Percentiles rank a stretch among this genome's conserved stretches.
Conservation (phyloP, 257 asterid genomes). For the Petunia axillaris region DNA sequence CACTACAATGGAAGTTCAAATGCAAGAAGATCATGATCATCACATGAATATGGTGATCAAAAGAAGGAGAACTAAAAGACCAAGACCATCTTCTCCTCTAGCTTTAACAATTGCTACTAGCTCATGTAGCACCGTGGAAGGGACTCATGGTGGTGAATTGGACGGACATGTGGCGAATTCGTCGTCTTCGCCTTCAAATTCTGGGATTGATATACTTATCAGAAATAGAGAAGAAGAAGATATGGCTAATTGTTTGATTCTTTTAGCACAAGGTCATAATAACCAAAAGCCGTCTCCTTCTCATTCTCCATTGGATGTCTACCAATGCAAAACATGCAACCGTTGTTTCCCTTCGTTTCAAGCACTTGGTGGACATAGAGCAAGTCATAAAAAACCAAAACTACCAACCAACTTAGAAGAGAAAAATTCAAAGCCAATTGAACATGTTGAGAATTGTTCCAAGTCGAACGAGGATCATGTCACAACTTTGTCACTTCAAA, state of each 20-base stretch:
- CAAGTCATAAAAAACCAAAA: conserved; percentile 70
- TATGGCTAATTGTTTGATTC: conserved; percentile 54
- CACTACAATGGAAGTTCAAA: conserved; percentile 40
- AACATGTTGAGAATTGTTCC: conserved; percentile 18
- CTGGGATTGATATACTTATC: conserved; percentile 30
- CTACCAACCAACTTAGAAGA: conserved; percentile 3
- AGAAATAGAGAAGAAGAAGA: conserved; percentile 46
- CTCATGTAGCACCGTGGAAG: conserved; percentile 47
- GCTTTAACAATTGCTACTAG: conserved; percentile 53
- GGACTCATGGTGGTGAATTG: conserved; percentile 16
- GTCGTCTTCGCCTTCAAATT: conserved; percentile 35
- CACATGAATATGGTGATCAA: conserved; percentile 42
- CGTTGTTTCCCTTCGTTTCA: conserved; percentile 52
- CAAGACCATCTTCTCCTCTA: conserved; percentile 57
- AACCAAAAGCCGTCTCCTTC: background rate
- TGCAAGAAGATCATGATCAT: conserved; percentile 32
- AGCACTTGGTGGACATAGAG: conserved; percentile 55
- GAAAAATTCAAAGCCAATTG: conserved; percentile 26
- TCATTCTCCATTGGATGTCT: conserved; percentile 3
- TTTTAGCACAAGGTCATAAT: conserved; percentile 39
- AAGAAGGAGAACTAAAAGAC: conserved; percentile 72
- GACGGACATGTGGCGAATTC: conserved; percentile 25
- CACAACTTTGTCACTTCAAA: conserved; percentile 56
- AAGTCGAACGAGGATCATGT: conserved; percentile 25
- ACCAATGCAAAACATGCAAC: conserved; percentile 49